Evolutionary conservation across 2,329 filamentous ascomycete species (phyloP).

Genomic region (Penicillium sp.): DNA sequence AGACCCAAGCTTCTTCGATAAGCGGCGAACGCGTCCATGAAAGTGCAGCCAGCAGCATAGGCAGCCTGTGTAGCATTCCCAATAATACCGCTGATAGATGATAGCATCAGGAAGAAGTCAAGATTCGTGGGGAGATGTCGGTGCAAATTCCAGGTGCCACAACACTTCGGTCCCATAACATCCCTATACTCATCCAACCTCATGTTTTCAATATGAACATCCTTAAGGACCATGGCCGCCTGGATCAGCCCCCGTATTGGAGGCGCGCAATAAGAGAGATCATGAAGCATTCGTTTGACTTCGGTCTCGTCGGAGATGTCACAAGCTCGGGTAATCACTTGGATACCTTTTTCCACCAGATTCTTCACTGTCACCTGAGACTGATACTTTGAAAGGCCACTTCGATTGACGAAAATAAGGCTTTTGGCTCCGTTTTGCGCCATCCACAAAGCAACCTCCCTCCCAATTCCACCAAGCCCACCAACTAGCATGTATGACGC

Average conservation of each 20-base stretch:
- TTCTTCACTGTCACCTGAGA: constrained; percentile 20
- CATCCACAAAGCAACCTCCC: constrained; percentile 43
- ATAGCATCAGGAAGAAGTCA: constrained; percentile 45
- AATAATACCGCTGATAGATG: constrained; percentile 43
- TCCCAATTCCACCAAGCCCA: constrained; percentile 32
- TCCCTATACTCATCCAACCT: constrained; percentile 31
- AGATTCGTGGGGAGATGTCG: constrained; percentile 23
- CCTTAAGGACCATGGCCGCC: constrained; percentile 30
- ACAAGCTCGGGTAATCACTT: constrained; percentile 28
- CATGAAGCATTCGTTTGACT: constrained; percentile 23
- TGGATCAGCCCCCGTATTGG: constrained; percentile 32
- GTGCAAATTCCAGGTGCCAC: constrained; percentile 34
- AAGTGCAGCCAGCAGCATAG: constrained; percentile 41
- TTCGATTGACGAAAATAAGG: constrained; percentile 56
- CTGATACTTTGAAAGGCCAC: constrained; percentile 21
- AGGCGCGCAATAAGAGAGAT: constrained; percentile 8
- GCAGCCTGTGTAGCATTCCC: constrained; percentile 49
- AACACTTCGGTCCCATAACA: constrained; percentile 36
- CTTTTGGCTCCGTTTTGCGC: constrained; percentile 51
- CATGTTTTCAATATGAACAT: constrained; percentile 40
- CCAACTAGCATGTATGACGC: constrained; percentile 31
- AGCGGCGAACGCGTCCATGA: constrained; percentile 35
- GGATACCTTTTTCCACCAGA: constrained; percentile 20
- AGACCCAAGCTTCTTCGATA: constrained; percentile 29
- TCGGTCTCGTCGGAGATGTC: constrained; percentile 35